phyloP scores from a whole-genome alignment of 108 stramenopile genomes.

The Craspedostauros australis region DNA sequence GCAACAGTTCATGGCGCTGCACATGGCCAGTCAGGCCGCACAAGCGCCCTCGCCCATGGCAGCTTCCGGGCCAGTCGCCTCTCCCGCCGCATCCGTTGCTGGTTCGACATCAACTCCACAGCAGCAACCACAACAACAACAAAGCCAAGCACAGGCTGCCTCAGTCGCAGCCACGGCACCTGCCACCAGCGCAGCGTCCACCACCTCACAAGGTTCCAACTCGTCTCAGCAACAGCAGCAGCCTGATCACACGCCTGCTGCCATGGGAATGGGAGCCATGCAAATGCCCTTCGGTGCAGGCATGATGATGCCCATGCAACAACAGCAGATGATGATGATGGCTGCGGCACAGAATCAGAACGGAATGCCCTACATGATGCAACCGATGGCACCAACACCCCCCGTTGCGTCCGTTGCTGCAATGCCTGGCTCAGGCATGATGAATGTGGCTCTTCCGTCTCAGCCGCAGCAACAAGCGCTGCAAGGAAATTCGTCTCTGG shows the following conservation, averaged over 20 bases:
- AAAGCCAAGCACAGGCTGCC: constrained; percentile 11
- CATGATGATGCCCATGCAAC: neutral
- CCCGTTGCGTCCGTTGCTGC: no score
- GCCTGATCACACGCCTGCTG: neutral
- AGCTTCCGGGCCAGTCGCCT: neutral
- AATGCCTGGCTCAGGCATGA: no score
- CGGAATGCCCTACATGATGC: no score
- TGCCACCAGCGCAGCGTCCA: neutral
- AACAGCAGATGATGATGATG: no score
- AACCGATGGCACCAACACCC: no score
- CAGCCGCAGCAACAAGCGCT: no score
- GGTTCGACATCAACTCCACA: constrained; percentile 5
- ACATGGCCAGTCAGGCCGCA: neutral
- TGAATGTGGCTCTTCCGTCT: no score
- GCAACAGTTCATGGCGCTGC: constrained; percentile 12
- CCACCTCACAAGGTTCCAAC: neutral
- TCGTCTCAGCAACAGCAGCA: constrained; percentile 6
- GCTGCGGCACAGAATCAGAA: no score
- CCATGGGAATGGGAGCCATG: neutral
- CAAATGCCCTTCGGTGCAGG: no score
- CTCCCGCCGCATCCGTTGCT: neutral
- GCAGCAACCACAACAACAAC: constrained; percentile 25
- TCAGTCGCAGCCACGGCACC: neutral
- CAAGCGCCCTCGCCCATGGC: constrained; percentile 1
- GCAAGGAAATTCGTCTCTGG: no score